A percentile compares a stretch with the other conserved stretches of the same genome.
Evolutionary conservation across 129 eudicot species (phyloP).

Genomic region (Cynara cardunculus): DNA sequence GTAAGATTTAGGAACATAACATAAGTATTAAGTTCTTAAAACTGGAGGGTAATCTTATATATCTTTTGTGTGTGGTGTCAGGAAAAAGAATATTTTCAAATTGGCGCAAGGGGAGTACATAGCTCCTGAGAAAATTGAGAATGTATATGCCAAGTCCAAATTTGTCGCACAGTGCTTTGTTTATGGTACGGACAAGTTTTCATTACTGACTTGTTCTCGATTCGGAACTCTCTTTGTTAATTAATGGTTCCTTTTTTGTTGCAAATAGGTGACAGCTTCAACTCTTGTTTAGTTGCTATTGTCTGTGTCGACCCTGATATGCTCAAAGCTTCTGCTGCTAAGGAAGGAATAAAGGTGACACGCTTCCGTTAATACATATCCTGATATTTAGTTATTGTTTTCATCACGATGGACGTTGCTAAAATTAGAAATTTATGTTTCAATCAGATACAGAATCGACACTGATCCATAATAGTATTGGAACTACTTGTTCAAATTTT

Average conservation of each 20-base stretch:
- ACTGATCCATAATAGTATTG: no score
- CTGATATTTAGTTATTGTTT: no score
- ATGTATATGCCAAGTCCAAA: constrained; percentile 79
- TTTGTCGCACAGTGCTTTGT: constrained; percentile 86
- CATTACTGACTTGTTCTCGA: background rate
- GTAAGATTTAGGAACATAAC: constrained; percentile 28
- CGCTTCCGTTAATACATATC: no score
- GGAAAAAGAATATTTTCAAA: constrained; percentile 93
- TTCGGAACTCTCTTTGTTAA: constrained; percentile 2
- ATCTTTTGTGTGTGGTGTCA: constrained; percentile 18
- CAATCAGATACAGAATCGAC: no score
- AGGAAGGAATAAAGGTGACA: constrained; percentile 72
- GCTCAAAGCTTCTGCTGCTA: constrained; percentile 62
- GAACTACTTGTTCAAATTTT: no score
- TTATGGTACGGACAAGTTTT: constrained; percentile 44
- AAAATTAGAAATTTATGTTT: no score
- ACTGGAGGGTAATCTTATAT: no score
- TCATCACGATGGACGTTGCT: no score
- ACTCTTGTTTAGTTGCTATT: constrained; percentile 71
- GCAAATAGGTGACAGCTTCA: constrained; percentile 77
- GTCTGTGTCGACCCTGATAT: constrained; percentile 69
- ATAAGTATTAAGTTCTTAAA: background rate
- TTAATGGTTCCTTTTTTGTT: background rate
- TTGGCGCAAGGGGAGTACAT: constrained; percentile 94
- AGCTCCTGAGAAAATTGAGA: constrained; percentile 95